phyloP scores from a whole-genome alignment of 179 eudicot species.

The Carnegiea gigantea region DNA sequence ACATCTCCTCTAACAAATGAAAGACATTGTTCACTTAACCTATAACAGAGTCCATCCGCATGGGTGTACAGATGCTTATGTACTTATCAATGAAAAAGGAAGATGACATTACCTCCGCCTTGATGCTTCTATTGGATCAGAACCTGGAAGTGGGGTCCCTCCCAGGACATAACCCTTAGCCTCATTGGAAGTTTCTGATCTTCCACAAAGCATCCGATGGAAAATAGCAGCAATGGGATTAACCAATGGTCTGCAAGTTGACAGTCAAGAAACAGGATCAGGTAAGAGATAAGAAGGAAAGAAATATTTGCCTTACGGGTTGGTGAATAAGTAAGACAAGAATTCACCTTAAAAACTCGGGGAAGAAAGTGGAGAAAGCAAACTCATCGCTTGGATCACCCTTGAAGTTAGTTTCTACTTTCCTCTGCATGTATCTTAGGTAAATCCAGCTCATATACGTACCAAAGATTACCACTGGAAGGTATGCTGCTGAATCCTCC shows the following conservation, averaged over 20 bases:
- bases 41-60: not conserved
- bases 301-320: not conserved
- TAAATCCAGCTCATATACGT: conserved; percentile 94
- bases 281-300: not conserved
- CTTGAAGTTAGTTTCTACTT: conserved; percentile 74
- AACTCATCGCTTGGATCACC: conserved; percentile 99
- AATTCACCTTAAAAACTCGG: conserved; percentile 71
- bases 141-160: conserved; percentile 77
- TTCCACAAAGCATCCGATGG: conserved; percentile 81
- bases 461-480: conserved; percentile 81
- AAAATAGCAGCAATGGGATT: conserved; percentile 80
- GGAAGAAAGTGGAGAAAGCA: conserved; percentile 87
- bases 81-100: not conserved
- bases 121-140: conserved; percentile 91
- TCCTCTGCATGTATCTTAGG: conserved; percentile 83
- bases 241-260: conserved; percentile 68
- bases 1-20: not conserved
- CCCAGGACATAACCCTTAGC: conserved; percentile 58
- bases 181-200: conserved; percentile 55
- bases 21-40: not conserved
- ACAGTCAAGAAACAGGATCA: conserved; percentile 11
- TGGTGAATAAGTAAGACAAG: conserved; percentile 11
- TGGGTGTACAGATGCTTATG: not conserved
- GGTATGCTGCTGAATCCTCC: conserved; percentile 64
- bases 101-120: conserved; percentile 74